Evolutionary conservation across 495 filamentous ascomycete genomes (phyloP).

Genomic region (Hypoxylon trugodes): DNA sequence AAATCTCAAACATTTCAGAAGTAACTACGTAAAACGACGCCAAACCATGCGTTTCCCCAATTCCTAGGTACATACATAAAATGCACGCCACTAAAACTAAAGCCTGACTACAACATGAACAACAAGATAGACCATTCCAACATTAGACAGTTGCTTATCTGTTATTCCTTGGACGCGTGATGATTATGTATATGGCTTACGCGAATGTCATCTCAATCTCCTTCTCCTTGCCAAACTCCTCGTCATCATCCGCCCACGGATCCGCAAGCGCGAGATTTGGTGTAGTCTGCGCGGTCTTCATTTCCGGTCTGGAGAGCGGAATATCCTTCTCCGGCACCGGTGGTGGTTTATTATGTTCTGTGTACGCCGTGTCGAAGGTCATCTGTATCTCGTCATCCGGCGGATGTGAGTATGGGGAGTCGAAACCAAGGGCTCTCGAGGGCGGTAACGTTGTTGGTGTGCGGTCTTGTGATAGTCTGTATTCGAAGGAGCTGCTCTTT

Average conservation of each 20-base stretch:
- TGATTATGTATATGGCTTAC: slow-evolving; percentile 42
- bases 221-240: slow-evolving; percentile 76
- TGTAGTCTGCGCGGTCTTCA: slow-evolving; percentile 50
- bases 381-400: slow-evolving; percentile 65
- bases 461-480: slow-evolving; percentile 45
- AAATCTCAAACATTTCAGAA: too few species aligned
- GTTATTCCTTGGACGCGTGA: neutral
- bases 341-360: slow-evolving; percentile 48
- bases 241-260: slow-evolving; percentile 83
- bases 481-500: slow-evolving; percentile 41
- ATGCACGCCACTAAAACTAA: too few species aligned
- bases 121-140: neutral
- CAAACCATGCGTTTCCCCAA: too few species aligned
- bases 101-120: slow-evolving; percentile 2
- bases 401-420: slow-evolving; percentile 8
- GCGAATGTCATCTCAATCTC: slow-evolving; percentile 82
- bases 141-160: neutral
- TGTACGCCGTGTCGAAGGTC: slow-evolving; percentile 74
- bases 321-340: slow-evolving; percentile 42
- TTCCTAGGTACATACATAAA: neutral
- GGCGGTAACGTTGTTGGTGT: slow-evolving; percentile 38
- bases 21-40: too few species aligned
- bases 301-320: slow-evolving; percentile 49
- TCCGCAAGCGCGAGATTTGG: slow-evolving; percentile 66
- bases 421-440: slow-evolving; percentile 5